Conservation (phyloP, 768 basidiomycete species). For the Cyclocybe cylindracea region DNA sequence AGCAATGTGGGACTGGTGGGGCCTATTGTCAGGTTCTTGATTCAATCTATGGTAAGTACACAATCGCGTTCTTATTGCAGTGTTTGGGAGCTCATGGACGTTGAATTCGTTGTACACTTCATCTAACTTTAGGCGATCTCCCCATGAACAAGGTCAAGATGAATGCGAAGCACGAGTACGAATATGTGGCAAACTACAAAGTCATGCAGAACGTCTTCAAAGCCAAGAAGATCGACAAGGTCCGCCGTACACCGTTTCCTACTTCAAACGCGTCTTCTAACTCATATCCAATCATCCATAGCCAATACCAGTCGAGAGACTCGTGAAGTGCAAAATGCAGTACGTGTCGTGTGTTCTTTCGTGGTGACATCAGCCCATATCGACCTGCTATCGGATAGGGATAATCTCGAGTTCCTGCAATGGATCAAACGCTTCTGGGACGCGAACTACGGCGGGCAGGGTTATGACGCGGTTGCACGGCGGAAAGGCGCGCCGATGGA, state of each 20-base stretch:
- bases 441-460: conserved; percentile 81
- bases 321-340: conserved; percentile 99
- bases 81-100: conserved; percentile 4
- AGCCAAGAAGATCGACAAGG: conserved; percentile 93
- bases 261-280: neutral
- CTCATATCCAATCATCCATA: conserved; percentile 29
- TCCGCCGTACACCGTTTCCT: conserved; percentile 24
- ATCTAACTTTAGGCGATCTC: conserved; percentile 63
- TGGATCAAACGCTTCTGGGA: conserved; percentile 99
- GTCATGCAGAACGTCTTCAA: conserved; percentile 93
- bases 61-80: conserved; percentile 17
- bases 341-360: conserved; percentile 40
- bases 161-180: conserved; percentile 95
- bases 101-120: conserved; percentile 9
- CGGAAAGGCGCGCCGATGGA: conserved; percentile 79
- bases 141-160: conserved; percentile 95
- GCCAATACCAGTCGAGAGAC: conserved; percentile 94
- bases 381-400: conserved; percentile 44
- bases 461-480: conserved; percentile 83
- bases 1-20: conserved; percentile 88
- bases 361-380: neutral
- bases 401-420: conserved; percentile 98
- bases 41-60: conserved; percentile 81
- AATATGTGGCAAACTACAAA: conserved; percentile 94
- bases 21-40: conserved; percentile 96